These are phyloP conservation scores for Salmacisia buchloeana DNA, from an alignment of 1,284 basidiomycete species.

Conservation along the genomic window DNA sequence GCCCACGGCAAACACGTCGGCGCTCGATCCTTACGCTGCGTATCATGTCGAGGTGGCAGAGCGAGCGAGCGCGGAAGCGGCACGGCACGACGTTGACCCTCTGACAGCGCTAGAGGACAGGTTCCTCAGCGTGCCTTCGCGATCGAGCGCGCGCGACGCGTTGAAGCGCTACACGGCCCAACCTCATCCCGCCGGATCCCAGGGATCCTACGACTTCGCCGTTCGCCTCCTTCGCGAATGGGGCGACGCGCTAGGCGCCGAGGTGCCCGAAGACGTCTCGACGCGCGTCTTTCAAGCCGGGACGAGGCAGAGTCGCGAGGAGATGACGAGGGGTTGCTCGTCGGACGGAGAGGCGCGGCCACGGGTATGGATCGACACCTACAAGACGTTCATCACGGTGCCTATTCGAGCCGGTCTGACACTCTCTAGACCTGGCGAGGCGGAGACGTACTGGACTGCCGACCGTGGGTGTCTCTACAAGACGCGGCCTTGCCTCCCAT, in stretches of 20 bases:
- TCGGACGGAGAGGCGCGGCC: not conserved
- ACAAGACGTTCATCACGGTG: constrained; percentile 42
- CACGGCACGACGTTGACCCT: not conserved
- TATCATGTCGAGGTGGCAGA: too few species aligned
- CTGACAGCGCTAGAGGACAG: not conserved
- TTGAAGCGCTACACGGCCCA: constrained; percentile 28
- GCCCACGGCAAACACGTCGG: not conserved
- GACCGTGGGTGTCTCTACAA: constrained; percentile 55
- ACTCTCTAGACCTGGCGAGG: constrained; percentile 28
- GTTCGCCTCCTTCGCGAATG: constrained; percentile 36
- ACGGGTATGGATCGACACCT: constrained; percentile 47
- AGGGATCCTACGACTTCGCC: constrained; percentile 30
- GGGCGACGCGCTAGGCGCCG: constrained; percentile 31
- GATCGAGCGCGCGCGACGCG: not conserved
- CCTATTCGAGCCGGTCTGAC: constrained; percentile 19
- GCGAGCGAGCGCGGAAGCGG: not conserved
- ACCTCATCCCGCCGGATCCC: constrained; percentile 39
- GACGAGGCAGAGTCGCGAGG: constrained; percentile 23
- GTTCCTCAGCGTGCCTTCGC: not conserved
- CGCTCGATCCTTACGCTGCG: too few species aligned
- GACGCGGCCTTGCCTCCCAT: constrained; percentile 61
- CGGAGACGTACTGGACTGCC: constrained; percentile 41
- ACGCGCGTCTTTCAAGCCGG: constrained; percentile 40
- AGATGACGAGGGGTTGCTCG: constrained; percentile 17
- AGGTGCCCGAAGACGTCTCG: constrained; percentile 22